Evolutionary conservation across 179 eudicot species (phyloP), one percentile per base, ranked within the genome.

Genomic region (Silene noctiflora): DNA sequence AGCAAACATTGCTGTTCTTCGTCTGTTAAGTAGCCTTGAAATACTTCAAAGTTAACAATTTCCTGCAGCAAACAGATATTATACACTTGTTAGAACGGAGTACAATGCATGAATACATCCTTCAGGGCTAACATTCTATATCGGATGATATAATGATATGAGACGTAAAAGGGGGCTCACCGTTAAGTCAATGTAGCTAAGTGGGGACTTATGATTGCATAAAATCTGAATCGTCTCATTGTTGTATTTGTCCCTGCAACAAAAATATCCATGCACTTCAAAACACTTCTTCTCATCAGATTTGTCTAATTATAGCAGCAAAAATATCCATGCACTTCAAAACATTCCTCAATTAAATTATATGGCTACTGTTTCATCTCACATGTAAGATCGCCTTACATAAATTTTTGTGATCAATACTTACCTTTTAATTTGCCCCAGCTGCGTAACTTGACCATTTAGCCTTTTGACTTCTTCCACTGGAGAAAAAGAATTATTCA

Each of bases 1-100:
- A 95, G 86, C 85, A 95, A 83, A 59, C 83, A 84, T 62, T 85
- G 85, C 77, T 89, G 98, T 83, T 95, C 98, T 74, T 81, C 91
- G 72, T 73, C 78, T 42, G 97, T 84, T 65, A 95, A 74, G 71
- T 85, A 76, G 74, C 85, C 83, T 59, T 75, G 33, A 73, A 91
- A 91, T 64, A 82, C 87, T 19, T 93, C 88, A 31, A 78, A 81
- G 81, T 90, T 91, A 39, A 86, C 74, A 77, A 95, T 77, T 79
- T 90, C 98, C 99, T 95, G 92, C 82, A 87, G 42, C 4, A 62
- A 82, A 69, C 58, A 71, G 13, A 58, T 17, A 71, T 62, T 55
- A 22, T 55, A 22, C 31, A 27, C 53, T 31, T 6, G 64, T 81
- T 35, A 67, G 22, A 73, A 69, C 70, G 46, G 67, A 81, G 55